Evolutionary conservation across 495 filamentous ascomycete genomes (phyloP).

Genomic region (Gamarada debralockiae): DNA sequence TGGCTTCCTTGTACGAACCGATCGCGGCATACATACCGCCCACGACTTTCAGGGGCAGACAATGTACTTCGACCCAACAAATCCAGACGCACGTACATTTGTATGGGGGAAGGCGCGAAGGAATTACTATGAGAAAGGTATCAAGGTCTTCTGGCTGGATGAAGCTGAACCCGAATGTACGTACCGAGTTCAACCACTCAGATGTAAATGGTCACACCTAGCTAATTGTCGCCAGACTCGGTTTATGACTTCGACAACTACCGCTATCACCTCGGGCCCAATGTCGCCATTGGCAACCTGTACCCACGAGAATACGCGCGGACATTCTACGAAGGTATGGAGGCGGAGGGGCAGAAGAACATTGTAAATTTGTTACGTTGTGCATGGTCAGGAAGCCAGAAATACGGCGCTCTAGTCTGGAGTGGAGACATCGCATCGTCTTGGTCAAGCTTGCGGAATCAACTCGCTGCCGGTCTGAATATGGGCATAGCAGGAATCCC

Average conservation of each 20-base stretch:
- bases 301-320: conserved; percentile 51
- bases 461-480: conserved; percentile 53
- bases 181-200: neutral
- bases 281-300: conserved; percentile 50
- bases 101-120: conserved; percentile 50
- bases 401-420: conserved; percentile 58
- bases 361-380: conserved; percentile 57
- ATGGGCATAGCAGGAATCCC: conserved; percentile 55
- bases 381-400: conserved; percentile 56
- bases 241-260: conserved; percentile 58
- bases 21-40: conserved; percentile 46
- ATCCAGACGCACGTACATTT: conserved; percentile 44
- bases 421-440: conserved; percentile 55
- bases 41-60: conserved; percentile 51
- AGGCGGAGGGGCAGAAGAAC: conserved; percentile 39
- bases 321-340: conserved; percentile 54
- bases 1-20: conserved; percentile 47
- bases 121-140: conserved; percentile 54
- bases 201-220: conserved; percentile 33
- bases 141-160: conserved; percentile 58
- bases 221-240: too few species aligned
- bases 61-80: conserved; percentile 53
- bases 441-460: conserved; percentile 50
- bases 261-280: conserved; percentile 50
- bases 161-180: conserved; percentile 60